phyloP scores from a whole-genome alignment of 1,284 basidiomycete genomes.

The Anthracocystis panici-leucophaei region DNA sequence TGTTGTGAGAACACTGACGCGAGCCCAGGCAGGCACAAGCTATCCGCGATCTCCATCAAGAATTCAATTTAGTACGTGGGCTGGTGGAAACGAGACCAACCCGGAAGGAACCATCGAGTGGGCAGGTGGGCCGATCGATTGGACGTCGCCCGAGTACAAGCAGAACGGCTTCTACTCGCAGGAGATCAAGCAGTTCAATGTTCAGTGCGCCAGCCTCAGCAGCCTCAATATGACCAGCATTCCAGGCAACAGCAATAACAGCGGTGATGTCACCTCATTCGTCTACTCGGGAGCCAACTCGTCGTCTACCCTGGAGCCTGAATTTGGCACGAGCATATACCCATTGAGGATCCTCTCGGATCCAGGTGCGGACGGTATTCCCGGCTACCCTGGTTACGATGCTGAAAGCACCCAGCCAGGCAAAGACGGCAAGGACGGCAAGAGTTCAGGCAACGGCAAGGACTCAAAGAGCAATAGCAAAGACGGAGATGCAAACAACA shows the following conservation, averaged over 20 bases:
- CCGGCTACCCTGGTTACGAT: slow-evolving; percentile 39
- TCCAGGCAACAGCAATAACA: slow-evolving; percentile 3
- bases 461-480: slow-evolving; percentile 4
- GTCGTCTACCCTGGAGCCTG: slow-evolving; percentile 35
- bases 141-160: slow-evolving; percentile 47
- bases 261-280: slow-evolving; percentile 52
- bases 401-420: slow-evolving; percentile 6
- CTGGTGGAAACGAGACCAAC: slow-evolving; percentile 52
- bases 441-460: slow-evolving; percentile 14
- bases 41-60: slow-evolving; percentile 62
- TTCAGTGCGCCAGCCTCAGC: slow-evolving; percentile 47
- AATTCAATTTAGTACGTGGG: slow-evolving; percentile 60
- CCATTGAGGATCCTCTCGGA: slow-evolving; percentile 28
- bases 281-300: slow-evolving; percentile 59
- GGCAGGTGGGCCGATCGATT: slow-evolving; percentile 61
- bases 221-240: slow-evolving; percentile 29
- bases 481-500: slow-evolving; percentile 7
- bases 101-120: slow-evolving; percentile 50
- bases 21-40: slow-evolving; percentile 25
- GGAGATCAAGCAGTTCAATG: slow-evolving; percentile 56
- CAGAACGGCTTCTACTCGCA: slow-evolving; percentile 60
- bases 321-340: slow-evolving; percentile 34
- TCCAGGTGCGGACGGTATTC: slow-evolving; percentile 30
- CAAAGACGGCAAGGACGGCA: slow-evolving; percentile 30
- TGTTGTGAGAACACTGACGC: slow-evolving; percentile 51